phyloP scores from a whole-genome alignment of 345 rosid species.

The Brassica cretica region DNA sequence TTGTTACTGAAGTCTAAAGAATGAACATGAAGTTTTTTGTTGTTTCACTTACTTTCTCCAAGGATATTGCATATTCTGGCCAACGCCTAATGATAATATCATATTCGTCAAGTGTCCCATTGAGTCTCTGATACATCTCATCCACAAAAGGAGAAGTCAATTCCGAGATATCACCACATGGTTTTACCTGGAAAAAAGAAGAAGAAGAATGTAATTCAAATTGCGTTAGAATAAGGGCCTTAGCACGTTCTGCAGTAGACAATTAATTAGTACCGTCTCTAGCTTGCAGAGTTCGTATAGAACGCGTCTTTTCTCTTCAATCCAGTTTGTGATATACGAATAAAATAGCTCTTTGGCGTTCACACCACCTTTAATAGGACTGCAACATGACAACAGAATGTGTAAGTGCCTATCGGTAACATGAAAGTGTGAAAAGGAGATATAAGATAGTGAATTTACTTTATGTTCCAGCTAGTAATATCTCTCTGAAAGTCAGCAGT shows the following conservation, averaged over 20 bases:
- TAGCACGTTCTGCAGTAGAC: constrained; percentile 1
- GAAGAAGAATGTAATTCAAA: constrained; percentile 28
- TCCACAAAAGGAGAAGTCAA: constrained; percentile 89
- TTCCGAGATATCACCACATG: constrained; percentile 71
- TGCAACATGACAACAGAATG: constrained; percentile 40
- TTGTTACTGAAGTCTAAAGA: background rate
- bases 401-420: constrained; percentile 21
- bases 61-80: constrained; percentile 76
- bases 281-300: constrained; percentile 79
- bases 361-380: constrained; percentile 88
- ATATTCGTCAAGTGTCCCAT: constrained; percentile 64
- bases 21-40: background rate
- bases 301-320: constrained; percentile 70
- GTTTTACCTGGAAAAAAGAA: constrained; percentile 61
- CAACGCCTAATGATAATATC: constrained; percentile 80
- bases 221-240: background rate
- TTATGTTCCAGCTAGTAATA: constrained; percentile 72
- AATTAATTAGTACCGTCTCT: constrained; percentile 63
- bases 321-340: constrained; percentile 79
- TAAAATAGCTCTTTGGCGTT: constrained; percentile 85
- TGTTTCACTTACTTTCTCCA: constrained; percentile 69
- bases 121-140: constrained; percentile 79
- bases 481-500: constrained; percentile 95
- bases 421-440: constrained; percentile 1
- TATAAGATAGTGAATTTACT: constrained; percentile 40